Base-by-base conservation (phyloP, 768 basidiomycete genomes). In the Amanita phalloides region DNA sequence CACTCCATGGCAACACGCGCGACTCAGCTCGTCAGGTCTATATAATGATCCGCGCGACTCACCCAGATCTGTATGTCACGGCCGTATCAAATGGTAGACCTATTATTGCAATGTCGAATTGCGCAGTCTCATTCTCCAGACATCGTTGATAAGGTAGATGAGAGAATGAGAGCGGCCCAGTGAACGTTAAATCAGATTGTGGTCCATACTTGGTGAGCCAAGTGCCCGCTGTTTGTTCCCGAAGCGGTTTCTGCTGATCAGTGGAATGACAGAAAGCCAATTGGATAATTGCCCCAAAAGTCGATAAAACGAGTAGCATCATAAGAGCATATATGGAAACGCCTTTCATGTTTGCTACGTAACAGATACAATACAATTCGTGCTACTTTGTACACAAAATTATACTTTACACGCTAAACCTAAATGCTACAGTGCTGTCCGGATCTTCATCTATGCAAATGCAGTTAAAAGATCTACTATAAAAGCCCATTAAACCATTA, bases 71-170 rank as follows among this genome's bases (percentile, higher is more conserved):
- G 58, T 87, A 84, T 7, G 84, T 72, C 44, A 81, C 79, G 1
- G 70, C 74, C 0, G 86, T 90, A 58, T 90, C 85, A 58, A 89
- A 88, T 0, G 86, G 86, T 71, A 87, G 79, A 6, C 87, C 33
- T 33, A 33, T 33, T 11, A 33, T 33, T 33, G 33, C 33, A 11
- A 33, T 33, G 33, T 33, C 33, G 3, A 30, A 33, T 33, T 58
- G 57, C 11, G 66, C 61, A 13, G 59, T 61, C 46, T 72, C 70
- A 55, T 84, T 71, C 55, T 86, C 81, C 36, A 91, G 70, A 61
- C 89, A 91, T 35, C 77, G 76, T 6, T 70, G 58, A 62, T 89
- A 90, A 1, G 87, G 82, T 11, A 90, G 68, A 60, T 90, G 90
- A 17, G 90, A 86, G 69, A 94, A 95, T 0, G 33, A 33, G 13